Conservation (phyloP, 73 alveolate genomes). For the Effrenium voratum region DNA sequence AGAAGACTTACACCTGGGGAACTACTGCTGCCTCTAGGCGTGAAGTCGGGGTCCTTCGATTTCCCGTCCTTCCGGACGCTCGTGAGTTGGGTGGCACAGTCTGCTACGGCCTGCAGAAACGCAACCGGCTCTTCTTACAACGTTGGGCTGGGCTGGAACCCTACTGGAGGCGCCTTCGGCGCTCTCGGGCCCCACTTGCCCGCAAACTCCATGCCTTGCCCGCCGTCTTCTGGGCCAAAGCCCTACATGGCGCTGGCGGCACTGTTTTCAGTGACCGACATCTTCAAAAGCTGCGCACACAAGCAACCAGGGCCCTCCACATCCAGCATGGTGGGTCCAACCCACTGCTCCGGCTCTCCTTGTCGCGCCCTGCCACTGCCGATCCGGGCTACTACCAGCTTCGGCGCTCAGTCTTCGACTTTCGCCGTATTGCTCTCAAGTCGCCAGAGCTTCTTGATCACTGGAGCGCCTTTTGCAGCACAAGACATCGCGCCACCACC, state of each 20-base stretch:
- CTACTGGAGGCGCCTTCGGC: not conserved
- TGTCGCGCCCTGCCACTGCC: too few species aligned
- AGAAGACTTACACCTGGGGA: not conserved
- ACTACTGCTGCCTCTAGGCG: not conserved
- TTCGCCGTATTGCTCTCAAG: too few species aligned
- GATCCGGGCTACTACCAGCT: too few species aligned
- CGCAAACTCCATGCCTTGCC: not conserved
- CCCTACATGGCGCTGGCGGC: not conserved
- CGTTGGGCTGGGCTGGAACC: not conserved
- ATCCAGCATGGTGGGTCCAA: too few species aligned
- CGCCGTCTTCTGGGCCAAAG: not conserved
- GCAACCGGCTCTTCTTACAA: not conserved
- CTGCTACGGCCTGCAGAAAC: not conserved
- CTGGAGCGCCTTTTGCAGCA: too few species aligned
- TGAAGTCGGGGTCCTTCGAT: not conserved
- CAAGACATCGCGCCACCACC: too few species aligned
- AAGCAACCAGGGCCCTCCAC: not conserved
- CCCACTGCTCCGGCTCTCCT: too few species aligned
- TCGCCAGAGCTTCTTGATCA: too few species aligned
- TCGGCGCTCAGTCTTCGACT: too few species aligned
- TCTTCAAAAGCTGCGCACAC: not conserved
- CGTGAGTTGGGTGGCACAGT: not conserved
- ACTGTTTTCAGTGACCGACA: not conserved
- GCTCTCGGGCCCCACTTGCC: not conserved
- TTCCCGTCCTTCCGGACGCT: not conserved